Percentiles rank a stretch among this genome's conserved stretches.
Conservation (phyloP, 495 filamentous ascomycete genomes). For the Xylaria scruposa region DNA sequence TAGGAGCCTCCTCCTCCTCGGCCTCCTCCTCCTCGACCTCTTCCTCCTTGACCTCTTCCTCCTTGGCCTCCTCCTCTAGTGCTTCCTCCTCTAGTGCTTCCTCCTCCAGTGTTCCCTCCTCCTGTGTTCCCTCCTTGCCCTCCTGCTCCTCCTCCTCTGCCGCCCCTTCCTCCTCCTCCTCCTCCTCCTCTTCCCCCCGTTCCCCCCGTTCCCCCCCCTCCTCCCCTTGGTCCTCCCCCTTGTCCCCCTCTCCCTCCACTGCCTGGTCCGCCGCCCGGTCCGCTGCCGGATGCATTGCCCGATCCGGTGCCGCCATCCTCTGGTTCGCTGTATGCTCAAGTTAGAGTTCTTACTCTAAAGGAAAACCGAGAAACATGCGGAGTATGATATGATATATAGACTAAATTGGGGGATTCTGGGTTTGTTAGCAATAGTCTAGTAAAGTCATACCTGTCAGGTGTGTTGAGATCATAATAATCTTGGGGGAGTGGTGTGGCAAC, state of each 20-base stretch:
- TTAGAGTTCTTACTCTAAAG: background rate
- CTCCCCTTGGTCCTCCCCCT: background rate
- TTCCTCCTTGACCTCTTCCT: no score
- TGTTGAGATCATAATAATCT: background rate
- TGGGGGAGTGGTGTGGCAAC: background rate
- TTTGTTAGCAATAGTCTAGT: background rate
- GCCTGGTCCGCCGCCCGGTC: background rate
- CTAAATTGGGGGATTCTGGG: no score
- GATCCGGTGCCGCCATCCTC: background rate
- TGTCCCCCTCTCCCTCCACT: background rate
- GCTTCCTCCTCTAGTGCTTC: no score
- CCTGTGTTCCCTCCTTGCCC: no score
- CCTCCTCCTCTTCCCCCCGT: background rate
- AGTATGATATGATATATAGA: no score
- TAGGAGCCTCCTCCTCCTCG: no score
- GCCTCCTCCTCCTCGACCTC: background rate
- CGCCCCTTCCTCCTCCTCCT: no score
- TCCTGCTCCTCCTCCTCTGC: background rate
- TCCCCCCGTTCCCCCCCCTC: background rate
- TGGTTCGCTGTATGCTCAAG: background rate
- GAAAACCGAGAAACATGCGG: no score
- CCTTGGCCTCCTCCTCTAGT: no score
- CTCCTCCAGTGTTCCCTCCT: background rate
- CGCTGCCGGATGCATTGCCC: background rate
- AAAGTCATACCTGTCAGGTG: background rate